Percentiles rank a stretch among this genome's conserved stretches.
Conservation (phyloP, 495 filamentous ascomycete genomes). For the Copromyces sp. region DNA sequence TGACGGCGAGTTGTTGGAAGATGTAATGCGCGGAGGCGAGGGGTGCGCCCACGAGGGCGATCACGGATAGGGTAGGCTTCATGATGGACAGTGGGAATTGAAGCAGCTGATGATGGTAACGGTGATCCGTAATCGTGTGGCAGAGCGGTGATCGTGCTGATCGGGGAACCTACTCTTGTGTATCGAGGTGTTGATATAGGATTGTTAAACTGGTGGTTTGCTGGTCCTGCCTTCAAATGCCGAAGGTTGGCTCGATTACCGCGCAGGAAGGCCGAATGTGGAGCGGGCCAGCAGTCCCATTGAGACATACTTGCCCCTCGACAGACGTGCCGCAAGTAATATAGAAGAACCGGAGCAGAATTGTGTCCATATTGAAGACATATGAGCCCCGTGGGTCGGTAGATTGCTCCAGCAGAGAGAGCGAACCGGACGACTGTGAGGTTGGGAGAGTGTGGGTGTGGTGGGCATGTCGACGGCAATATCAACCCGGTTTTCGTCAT, state of each 20-base stretch:
- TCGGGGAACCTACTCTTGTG: neutral
- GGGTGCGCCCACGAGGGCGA: conserved; percentile 23
- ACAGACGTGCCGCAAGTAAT: neutral
- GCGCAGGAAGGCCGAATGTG: neutral
- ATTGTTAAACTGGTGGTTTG: neutral
- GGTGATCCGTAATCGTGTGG: neutral
- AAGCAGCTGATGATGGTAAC: neutral
- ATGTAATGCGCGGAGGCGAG: conserved; percentile 34
- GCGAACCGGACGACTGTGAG: conserved; percentile 12
- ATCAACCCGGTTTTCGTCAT: conserved; percentile 10
- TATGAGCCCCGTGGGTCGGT: conserved; percentile 6
- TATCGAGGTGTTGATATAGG: neutral
- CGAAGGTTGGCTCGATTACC: neutral
- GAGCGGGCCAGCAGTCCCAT: neutral
- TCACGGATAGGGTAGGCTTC: conserved; percentile 23
- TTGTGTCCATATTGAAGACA: neutral
- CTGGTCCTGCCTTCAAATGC: neutral
- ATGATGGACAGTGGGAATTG: conserved; percentile 8
- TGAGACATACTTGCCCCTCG: neutral
- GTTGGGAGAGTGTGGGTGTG: conserved; percentile 12
- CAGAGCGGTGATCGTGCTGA: neutral
- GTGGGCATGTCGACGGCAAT: conserved; percentile 7
- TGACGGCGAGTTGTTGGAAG: conserved; percentile 39
- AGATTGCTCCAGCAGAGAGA: conserved; percentile 11
- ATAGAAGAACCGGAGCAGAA: neutral